Evolutionary conservation across 345 rosid genomes (phyloP).

Genomic region (Psidium friedrichsthalianum): DNA sequence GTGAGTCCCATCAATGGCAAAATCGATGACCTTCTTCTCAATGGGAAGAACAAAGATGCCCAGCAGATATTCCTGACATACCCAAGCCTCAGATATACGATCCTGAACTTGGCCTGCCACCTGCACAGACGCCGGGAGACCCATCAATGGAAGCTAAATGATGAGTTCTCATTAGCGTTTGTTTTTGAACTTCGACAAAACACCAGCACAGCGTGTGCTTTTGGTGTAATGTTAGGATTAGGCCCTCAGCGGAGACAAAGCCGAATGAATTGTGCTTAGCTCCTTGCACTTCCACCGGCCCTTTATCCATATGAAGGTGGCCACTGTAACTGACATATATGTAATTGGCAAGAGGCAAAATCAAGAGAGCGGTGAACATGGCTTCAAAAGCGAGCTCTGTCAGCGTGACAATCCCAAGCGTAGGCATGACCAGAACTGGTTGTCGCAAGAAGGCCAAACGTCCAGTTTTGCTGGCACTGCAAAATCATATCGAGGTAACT

Average conservation of each 20-base stretch:
- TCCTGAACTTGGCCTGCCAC: conserved; percentile 20
- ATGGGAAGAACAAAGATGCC: conserved; percentile 32
- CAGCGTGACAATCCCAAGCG: conserved; percentile 32
- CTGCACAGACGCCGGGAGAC: neutral
- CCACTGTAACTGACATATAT: conserved; percentile 30
- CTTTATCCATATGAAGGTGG: conserved; percentile 20
- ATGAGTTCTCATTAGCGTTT: neutral
- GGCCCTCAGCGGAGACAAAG: neutral
- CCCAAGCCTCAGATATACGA: conserved; percentile 4
- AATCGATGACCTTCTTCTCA: conserved; percentile 30
- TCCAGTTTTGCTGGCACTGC: neutral
- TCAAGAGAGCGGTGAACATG: conserved; percentile 19
- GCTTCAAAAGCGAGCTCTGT: conserved; percentile 19
- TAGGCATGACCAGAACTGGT: conserved; percentile 28
- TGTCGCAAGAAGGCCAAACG: conserved; percentile 1
- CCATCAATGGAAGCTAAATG: neutral
- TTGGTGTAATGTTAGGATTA: neutral
- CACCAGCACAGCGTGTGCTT: neutral
- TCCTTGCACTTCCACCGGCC: conserved; percentile 26
- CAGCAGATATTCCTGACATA: conserved; percentile 24
- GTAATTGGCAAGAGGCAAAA: conserved; percentile 23
- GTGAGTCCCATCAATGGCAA: conserved; percentile 29
- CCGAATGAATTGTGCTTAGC: neutral
- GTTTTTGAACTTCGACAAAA: neutral
- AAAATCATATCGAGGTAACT: neutral